A percentile compares a stretch with the other conserved stretches of the same genome.
These are phyloP conservation scores for Fraxinus sp. DNA, from an alignment of 305 asterid species.

Conservation along the genomic window DNA sequence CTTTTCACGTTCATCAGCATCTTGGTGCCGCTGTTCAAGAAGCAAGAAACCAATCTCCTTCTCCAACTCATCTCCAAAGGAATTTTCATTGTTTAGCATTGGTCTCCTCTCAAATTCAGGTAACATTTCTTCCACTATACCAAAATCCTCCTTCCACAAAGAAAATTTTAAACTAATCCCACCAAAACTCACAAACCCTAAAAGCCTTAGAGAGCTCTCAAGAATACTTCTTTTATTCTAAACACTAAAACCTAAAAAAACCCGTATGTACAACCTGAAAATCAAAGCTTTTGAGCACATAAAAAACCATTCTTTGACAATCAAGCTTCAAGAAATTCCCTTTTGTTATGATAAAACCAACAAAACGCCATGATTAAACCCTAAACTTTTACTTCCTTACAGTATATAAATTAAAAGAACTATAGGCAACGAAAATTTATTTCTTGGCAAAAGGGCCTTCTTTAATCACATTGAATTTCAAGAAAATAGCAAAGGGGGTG, in stretches of 20 bases:
- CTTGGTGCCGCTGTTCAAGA: constrained; percentile 74
- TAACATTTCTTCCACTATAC: constrained; percentile 49
- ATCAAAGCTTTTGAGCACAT: constrained; percentile 13
- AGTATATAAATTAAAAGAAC: constrained; percentile 21
- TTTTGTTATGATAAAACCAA: constrained; percentile 11
- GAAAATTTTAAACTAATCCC: constrained; percentile 9
- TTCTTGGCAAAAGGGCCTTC: constrained; percentile 19
- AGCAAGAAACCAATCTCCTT: constrained; percentile 74
- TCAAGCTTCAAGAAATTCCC: constrained; percentile 3
- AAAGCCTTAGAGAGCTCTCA: constrained; percentile 23
- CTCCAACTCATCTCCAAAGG: constrained; percentile 86
- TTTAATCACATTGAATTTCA: constrained; percentile 29
- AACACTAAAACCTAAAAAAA: constrained; percentile 15
- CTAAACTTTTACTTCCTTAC: constrained; percentile 5
- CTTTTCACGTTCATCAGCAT: constrained; percentile 82
- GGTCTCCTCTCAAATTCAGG: constrained; percentile 84
- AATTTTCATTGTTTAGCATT: constrained; percentile 61
- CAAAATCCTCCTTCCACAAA: constrained; percentile 26
- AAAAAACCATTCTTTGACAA: constrained; percentile 21
- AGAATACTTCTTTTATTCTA: constrained; percentile 21
- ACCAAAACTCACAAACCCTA: constrained; percentile 29
- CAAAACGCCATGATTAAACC: constrained; percentile 42
- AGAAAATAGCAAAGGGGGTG: constrained; percentile 1
- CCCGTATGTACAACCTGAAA: constrained; percentile 31
- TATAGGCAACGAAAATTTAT: not conserved